phyloP scores from a whole-genome alignment of 2,329 filamentous ascomycete genomes.

The Coniella lustricola region DNA sequence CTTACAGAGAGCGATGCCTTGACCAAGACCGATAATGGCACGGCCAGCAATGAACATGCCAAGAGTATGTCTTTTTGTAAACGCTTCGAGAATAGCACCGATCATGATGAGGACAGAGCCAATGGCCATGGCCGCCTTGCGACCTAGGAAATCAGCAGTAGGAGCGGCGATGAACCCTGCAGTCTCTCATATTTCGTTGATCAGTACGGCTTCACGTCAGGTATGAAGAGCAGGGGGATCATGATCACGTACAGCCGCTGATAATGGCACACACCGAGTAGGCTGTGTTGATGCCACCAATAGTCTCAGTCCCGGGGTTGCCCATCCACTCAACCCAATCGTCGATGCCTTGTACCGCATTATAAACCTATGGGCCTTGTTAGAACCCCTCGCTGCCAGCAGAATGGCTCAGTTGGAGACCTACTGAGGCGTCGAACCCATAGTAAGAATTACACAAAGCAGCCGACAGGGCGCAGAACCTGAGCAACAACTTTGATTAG shows the following conservation, averaged over 20 bases:
- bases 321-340: constrained; percentile 62
- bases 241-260: constrained; percentile 44
- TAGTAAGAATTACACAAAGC: constrained; percentile 72
- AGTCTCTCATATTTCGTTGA: too few species aligned
- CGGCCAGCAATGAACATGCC: constrained; percentile 63
- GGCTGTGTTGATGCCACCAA: constrained; percentile 55
- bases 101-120: constrained; percentile 60
- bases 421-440: constrained; percentile 62
- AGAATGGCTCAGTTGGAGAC: neutral
- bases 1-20: constrained; percentile 53
- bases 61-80: constrained; percentile 52
- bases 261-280: constrained; percentile 67
- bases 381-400: neutral
- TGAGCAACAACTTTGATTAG: constrained; percentile 18
- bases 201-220: neutral
- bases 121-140: constrained; percentile 56
- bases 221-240: neutral
- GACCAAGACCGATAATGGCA: constrained; percentile 62
- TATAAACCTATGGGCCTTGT: constrained; percentile 44
- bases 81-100: constrained; percentile 62
- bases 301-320: constrained; percentile 27
- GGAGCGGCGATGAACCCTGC: constrained; percentile 60
- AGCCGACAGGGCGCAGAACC: constrained; percentile 63
- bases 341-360: constrained; percentile 60
- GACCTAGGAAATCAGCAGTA: constrained; percentile 53